A percentile compares a stretch with the other conserved stretches of the same genome.
phyloP scores from a whole-genome alignment of 2,329 filamentous ascomycete genomes.

The Incumbomyces lentus region DNA sequence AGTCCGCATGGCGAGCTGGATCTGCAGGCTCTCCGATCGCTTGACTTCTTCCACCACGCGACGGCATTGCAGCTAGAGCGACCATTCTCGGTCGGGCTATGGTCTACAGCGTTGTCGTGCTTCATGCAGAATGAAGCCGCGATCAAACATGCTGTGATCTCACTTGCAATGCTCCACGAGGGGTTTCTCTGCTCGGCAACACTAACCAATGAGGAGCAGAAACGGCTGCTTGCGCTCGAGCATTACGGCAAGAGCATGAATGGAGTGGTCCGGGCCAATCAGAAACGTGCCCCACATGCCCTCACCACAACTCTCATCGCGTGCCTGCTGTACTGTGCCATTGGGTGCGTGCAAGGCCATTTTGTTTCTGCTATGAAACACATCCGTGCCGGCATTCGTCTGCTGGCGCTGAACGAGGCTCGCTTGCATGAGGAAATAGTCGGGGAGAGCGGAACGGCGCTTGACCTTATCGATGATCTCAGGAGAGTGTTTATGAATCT shows the following conservation, averaged over 20 bases:
- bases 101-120: constrained; percentile 20
- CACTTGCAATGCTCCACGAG: constrained; percentile 24
- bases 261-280: constrained; percentile 29
- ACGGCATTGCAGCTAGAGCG: constrained; percentile 21
- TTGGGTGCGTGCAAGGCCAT: constrained; percentile 46
- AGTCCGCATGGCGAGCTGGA: constrained; percentile 11
- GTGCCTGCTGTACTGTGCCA: constrained; percentile 43
- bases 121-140: constrained; percentile 22
- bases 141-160: constrained; percentile 23
- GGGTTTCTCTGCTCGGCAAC: constrained; percentile 12
- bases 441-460: not conserved
- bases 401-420: constrained; percentile 17
- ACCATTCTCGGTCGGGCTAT: constrained; percentile 22
- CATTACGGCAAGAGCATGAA: constrained; percentile 43
- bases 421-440: not conserved
- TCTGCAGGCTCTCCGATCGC: constrained; percentile 19
- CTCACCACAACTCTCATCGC: constrained; percentile 33
- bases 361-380: constrained; percentile 34
- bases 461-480: constrained; percentile 5
- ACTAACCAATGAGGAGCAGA: constrained; percentile 4
- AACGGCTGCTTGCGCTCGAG: constrained; percentile 27
- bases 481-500: constrained; percentile 10
- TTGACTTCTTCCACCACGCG: constrained; percentile 22
- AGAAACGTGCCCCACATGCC: constrained; percentile 24
- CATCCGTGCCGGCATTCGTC: constrained; percentile 24